Evolutionary conservation across 805 yeast genomes (phyloP).

Genomic region (Barnettozyma botsteinii): DNA sequence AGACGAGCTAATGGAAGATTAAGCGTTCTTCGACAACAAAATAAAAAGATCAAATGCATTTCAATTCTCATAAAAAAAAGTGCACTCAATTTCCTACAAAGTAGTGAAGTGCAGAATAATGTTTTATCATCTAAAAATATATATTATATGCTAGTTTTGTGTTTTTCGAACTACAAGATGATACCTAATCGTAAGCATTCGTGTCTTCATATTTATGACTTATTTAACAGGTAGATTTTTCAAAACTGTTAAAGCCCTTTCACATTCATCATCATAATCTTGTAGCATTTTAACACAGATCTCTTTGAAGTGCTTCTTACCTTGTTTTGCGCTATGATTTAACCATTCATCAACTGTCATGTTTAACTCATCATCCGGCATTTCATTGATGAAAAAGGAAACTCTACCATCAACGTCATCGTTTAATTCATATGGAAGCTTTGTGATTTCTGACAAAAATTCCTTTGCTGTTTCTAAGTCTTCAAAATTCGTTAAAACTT

Average conservation of each 20-base stretch:
- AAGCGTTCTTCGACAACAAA: background rate
- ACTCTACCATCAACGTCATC: conserved; percentile 65
- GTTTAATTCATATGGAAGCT: conserved; percentile 32
- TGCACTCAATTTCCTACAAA: too few species aligned
- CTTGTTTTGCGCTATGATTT: conserved; percentile 45
- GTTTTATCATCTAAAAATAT: too few species aligned
- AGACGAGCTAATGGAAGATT: conserved; percentile 1
- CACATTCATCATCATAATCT: conserved; percentile 43
- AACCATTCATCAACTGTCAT: conserved; percentile 75
- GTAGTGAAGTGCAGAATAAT: too few species aligned
- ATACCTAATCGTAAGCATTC: too few species aligned
- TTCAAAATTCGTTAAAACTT: conserved; percentile 21
- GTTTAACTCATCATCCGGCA: conserved; percentile 64
- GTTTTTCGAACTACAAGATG: too few species aligned
- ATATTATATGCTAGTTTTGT: too few species aligned
- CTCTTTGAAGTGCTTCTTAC: conserved; percentile 41
- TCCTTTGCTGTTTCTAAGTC: conserved; percentile 31
- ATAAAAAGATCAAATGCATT: background rate
- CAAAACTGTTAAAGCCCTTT: conserved; percentile 41
- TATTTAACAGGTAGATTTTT: conserved; percentile 29
- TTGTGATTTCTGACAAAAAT: conserved; percentile 16
- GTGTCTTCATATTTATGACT: background rate
- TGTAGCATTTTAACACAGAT: conserved; percentile 43
- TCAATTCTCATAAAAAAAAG: background rate
- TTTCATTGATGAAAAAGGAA: conserved; percentile 55